Base-by-base conservation (phyloP, 768 basidiomycete genomes). In the Xerocomus potaroensis region DNA sequence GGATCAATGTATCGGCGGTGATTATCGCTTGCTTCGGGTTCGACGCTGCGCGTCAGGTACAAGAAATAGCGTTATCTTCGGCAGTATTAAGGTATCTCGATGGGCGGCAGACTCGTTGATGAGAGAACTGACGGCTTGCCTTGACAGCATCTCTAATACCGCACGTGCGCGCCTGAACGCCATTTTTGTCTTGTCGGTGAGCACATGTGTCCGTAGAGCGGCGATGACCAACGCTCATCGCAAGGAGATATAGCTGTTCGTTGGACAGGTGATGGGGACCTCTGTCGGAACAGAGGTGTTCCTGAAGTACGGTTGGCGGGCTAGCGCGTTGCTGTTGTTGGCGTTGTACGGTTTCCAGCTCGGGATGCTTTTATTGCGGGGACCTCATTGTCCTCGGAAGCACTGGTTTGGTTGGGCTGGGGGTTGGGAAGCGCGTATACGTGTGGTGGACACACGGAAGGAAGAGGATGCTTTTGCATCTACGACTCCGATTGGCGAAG, bases 351-450 rank as follows among this genome's bases (percentile, higher is more conserved):
- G 62, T 0, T 65, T 64, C 41, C 65, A 64, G 21, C 24, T 75
- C 1, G 14, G 71, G 7, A 50, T 73, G 0, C 56, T 74, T 11
- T 51, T 72, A 10, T 38, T 59, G 19, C 63, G 73, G 27, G 73
- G 73, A 4, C 74, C 74, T 3, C 50, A 63, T 18, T 68, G 63
- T 26, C 56, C 56, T 37, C 61, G 73, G 19, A 22, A 51, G 27
- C 44, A 58, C 21, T 84, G 84, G 84, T 70, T 84, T 55, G 82
- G 84, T 11, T 82, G n/a, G n/a, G n/a, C n/a, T n/a, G n/a, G n/a
- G n/a, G n/a, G n/a, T n/a, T n/a, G n/a, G n/a, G n/a, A n/a, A n/a
- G n/a, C n/a, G n/a, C n/a, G n/a, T n/a, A n/a, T n/a, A n/a, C n/a
- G n/a, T n/a, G n/a, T n/a, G n/a, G n/a, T n/a, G n/a, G n/a, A n/a